These are phyloP conservation scores for Fonsecaea pedrosoi DNA, from an alignment of 2,329 filamentous ascomycete genomes.

Conservation along the genomic window DNA sequence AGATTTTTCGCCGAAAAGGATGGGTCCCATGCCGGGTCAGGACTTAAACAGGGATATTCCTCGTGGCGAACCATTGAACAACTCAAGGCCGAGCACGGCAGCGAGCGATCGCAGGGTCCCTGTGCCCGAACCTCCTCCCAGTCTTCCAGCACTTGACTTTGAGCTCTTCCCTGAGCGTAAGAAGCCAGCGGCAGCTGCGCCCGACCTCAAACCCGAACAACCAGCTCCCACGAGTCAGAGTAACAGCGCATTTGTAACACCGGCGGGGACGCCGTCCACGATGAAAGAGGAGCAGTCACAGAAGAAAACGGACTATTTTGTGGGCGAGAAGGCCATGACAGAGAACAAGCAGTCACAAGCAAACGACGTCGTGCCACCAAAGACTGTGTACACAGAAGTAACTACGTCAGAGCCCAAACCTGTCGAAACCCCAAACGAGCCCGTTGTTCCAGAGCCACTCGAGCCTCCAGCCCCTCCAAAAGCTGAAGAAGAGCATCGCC, in stretches of 20 bases:
- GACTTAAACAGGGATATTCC: constrained; percentile 22
- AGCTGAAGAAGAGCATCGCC: constrained; percentile 65
- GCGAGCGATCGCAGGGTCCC: constrained; percentile 23
- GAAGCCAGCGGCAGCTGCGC: constrained; percentile 16
- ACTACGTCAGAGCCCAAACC: constrained; percentile 18
- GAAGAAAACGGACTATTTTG: constrained; percentile 27
- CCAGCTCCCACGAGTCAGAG: constrained; percentile 43
- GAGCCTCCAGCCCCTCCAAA: constrained; percentile 53
- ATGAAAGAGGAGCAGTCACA: constrained; percentile 42
- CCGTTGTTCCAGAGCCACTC: constrained; percentile 34
- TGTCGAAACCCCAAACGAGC: constrained; percentile 23
- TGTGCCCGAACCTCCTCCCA: constrained; percentile 24
- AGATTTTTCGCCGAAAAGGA: constrained; percentile 24
- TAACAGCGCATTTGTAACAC: constrained; percentile 45
- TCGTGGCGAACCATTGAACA: constrained; percentile 17
- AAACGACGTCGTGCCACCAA: constrained; percentile 18
- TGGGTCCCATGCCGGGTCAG: constrained; percentile 22
- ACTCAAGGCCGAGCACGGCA: constrained; percentile 31
- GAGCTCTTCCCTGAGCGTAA: constrained; percentile 31
- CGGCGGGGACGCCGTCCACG: constrained; percentile 46
- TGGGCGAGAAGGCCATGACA: constrained; percentile 11
- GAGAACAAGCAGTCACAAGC: constrained; percentile 16
- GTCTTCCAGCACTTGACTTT: constrained; percentile 24
- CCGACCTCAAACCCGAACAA: constrained; percentile 41
- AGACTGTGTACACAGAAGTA: constrained; percentile 14